Evolutionary conservation across 148 eudicot species (phyloP).

Genomic region (Suaeda aralocaspica): DNA sequence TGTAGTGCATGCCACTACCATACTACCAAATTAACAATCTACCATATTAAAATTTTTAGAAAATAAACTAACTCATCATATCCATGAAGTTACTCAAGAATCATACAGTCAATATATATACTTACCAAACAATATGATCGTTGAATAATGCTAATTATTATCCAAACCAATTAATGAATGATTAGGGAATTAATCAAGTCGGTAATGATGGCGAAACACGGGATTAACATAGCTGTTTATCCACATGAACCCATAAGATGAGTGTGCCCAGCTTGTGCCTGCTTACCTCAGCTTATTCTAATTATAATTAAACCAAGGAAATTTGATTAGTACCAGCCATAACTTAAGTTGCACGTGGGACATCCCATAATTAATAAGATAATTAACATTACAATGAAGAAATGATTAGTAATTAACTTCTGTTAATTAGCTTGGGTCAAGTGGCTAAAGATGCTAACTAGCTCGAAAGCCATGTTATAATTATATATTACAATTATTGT

Average conservation of each 20-base stretch:
- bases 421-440: slow-evolving; percentile 4
- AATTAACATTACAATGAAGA: neutral
- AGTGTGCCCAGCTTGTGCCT: slow-evolving; percentile 15
- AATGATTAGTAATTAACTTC: neutral
- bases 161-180: slow-evolving; percentile 6
- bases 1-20: slow-evolving; percentile 16
- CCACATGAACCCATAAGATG: slow-evolving; percentile 23
- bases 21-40: too few species aligned
- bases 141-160: neutral
- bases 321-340: too few species aligned
- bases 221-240: slow-evolving; percentile 21
- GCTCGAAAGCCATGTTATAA: neutral
- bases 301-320: neutral
- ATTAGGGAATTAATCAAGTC: slow-evolving; percentile 11
- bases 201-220: neutral
- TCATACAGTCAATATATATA: neutral
- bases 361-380: neutral
- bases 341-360: slow-evolving; percentile 8
- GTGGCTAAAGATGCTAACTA: slow-evolving; percentile 4
- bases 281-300: neutral
- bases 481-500: neutral
- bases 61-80: neutral
- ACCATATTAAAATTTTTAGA: too few species aligned
- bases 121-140: neutral
- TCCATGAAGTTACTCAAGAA: neutral